phyloP scores from a whole-genome alignment of 2,329 filamentous ascomycete genomes.

The Xylariaceae sp. region DNA sequence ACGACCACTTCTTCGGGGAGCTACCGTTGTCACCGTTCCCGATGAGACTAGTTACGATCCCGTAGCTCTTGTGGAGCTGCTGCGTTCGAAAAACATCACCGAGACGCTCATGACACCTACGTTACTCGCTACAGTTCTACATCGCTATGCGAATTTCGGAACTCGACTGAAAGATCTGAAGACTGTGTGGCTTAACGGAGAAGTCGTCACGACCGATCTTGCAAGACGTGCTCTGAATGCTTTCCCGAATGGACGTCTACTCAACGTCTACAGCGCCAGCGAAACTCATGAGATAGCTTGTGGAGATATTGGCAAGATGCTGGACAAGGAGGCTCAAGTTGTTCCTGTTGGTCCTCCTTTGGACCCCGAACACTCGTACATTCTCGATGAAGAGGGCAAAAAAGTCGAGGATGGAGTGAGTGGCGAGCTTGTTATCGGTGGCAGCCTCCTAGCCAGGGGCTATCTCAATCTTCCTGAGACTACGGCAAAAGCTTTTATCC shows the following conservation, averaged over 20 bases:
- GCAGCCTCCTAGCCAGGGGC: conserved; percentile 68
- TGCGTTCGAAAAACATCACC: conserved; percentile 64
- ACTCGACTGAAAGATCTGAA: conserved; percentile 62
- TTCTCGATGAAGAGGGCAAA: conserved; percentile 67
- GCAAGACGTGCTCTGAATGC: conserved; percentile 65
- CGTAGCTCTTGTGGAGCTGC: conserved; percentile 67
- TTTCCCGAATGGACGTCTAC: conserved; percentile 65
- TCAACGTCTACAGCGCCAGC: conserved; percentile 80
- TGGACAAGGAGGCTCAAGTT: conserved; percentile 61
- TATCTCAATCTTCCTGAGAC: conserved; percentile 80
- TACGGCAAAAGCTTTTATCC: conserved; percentile 68
- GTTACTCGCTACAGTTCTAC: conserved; percentile 69
- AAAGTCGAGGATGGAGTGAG: conserved; percentile 59
- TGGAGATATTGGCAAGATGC: conserved; percentile 68
- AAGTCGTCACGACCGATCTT: conserved; percentile 77
- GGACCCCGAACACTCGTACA: conserved; percentile 66
- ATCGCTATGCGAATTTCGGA: conserved; percentile 65
- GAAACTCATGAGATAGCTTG: conserved; percentile 80
- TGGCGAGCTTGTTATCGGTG: conserved; percentile 75
- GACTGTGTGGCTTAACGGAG: conserved; percentile 77
- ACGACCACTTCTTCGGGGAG: conserved; percentile 71
- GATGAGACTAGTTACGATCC: conserved; percentile 79
- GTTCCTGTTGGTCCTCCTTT: conserved; percentile 73
- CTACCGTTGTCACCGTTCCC: conserved; percentile 71
- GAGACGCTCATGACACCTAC: conserved; percentile 85